These are phyloP conservation scores for Macrophomina pseudophaseolina DNA, from an alignment of 2,329 filamentous ascomycete species.

Conservation along the genomic window DNA sequence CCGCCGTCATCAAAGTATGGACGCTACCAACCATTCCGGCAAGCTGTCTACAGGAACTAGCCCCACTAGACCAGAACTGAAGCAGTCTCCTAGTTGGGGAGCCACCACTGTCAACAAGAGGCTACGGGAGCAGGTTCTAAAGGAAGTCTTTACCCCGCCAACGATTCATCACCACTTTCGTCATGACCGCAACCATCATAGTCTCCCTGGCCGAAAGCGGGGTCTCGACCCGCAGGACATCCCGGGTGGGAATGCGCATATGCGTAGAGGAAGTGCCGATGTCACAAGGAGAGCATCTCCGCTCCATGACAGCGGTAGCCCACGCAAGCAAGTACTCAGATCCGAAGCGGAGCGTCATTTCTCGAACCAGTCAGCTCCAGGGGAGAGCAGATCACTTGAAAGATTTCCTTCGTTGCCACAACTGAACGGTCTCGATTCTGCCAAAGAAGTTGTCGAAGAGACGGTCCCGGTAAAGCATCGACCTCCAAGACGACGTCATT, in stretches of 20 bases:
- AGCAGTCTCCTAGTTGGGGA: constrained; percentile 72
- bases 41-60: constrained; percentile 31
- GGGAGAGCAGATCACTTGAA: constrained; percentile 25
- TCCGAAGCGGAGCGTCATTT: constrained; percentile 45
- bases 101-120: constrained; percentile 89
- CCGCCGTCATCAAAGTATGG: constrained; percentile 43
- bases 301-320: constrained; percentile 15
- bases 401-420: constrained; percentile 25
- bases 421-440: constrained; percentile 33
- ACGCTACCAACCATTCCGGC: constrained; percentile 30
- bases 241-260: constrained; percentile 31
- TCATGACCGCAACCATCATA: constrained; percentile 53
- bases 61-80: constrained; percentile 49
- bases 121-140: constrained; percentile 87
- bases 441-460: constrained; percentile 32
- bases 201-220: constrained; percentile 22
- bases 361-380: neutral
- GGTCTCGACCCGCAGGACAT: neutral
- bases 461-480: constrained; percentile 32
- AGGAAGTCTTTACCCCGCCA: constrained; percentile 86
- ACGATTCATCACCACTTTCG: constrained; percentile 77
- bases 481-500: constrained; percentile 71
- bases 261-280: constrained; percentile 47
- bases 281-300: constrained; percentile 31
- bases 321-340: constrained; percentile 49